Base-by-base conservation (phyloP, 768 basidiomycete species). In the Suillus occidentalis region DNA sequence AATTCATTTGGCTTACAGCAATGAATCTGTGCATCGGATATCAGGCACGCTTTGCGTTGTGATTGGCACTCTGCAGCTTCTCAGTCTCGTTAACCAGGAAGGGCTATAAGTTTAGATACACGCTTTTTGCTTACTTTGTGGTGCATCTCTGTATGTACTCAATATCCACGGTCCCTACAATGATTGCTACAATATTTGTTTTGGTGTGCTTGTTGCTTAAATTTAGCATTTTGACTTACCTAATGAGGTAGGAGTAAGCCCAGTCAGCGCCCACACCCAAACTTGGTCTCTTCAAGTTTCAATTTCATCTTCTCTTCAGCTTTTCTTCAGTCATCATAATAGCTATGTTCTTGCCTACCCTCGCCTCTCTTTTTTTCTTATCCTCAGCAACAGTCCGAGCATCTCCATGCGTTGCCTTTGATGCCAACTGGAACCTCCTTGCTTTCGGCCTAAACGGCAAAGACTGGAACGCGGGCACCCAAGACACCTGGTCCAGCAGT, bases 391-490 rank as follows among this genome's bases (percentile, higher is more conserved):
- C 73, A 45, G 79, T 81, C 65, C 73, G 70, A 40, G 78, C 82
- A 2, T 76, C 78, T 20, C 82, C 88, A 4, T 97, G 95, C 73
- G 81, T 94, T 45, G 84, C 89, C 25, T 95, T 96, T 72, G 95
- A 97, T 72, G 71, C 81, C 50, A 80, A 77, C 70, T 95, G 89
- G 87, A 94, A 96, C 75, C 84, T 98, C 61, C 86, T 93, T 61
- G 92, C 89, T 25, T 93, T 98, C 73, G 92, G 91, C 62, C 85
- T 93, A 66, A 85, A 89, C 63, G 89, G 87, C 65, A 89, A 91
- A 71, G 95, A 97, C 76, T 95, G 90, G 80, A 87, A 85, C 69
- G 88, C 91, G 59, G 92, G 94, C 14, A 79, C 85, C 4, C 86
- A 88, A 70, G 81, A 83, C 69, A 81, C 84, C 6, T 97, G 94